Evolutionary conservation across 2,329 filamentous ascomycete species (phyloP), one percentile per base, ranked within the genome.

Genomic region (Colletotrichum cuscutae): DNA sequence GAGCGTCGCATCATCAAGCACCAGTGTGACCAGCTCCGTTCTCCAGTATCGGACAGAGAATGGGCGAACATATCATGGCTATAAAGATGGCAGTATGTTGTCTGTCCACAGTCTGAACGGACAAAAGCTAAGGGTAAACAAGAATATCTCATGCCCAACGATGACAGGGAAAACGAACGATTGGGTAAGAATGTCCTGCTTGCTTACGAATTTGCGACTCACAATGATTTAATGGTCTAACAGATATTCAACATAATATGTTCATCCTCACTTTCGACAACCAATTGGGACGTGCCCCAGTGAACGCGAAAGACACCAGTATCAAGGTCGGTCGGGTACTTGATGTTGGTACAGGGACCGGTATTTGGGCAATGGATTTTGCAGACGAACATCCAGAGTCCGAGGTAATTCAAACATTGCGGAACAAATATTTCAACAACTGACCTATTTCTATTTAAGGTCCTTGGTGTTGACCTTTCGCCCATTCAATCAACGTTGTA

Each of bases 331-430:
- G 68, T 6, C 79, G 77, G 3, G 78, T 83, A 9, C 78, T 88
- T 2, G 86, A 88, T 77, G 74, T 86, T 46, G 86, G 86, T 15
- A 86, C 84, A 2, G 86, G 86, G 0, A 86, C 86, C 9, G 85
- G 85, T 19, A 76, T 81, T 6, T 84, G 83, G 82, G 81, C 81
- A 2, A 82, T 87, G 5, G 86, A 87, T 64, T 83, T 86, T 74
- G 84, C 77, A 1, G 78, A 80, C 24, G 73, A 76, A 5, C 76
- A 81, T 26, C 79, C 81, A 0, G 75, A 79, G 12, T 73, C 80
- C 9, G 65, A 80, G 66, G 80, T 75, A 15, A 42, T 42, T 19
- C 5, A 3, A 42, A 42, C 1, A 56, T 61, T 66, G 5, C 6
- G 19, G 5, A 42, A 42, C 5, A 13, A 42, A 6, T 42, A 19